Evolutionary conservation across 2,329 filamentous ascomycete species (phyloP).

Genomic region (Cytospora paraplurivora): DNA sequence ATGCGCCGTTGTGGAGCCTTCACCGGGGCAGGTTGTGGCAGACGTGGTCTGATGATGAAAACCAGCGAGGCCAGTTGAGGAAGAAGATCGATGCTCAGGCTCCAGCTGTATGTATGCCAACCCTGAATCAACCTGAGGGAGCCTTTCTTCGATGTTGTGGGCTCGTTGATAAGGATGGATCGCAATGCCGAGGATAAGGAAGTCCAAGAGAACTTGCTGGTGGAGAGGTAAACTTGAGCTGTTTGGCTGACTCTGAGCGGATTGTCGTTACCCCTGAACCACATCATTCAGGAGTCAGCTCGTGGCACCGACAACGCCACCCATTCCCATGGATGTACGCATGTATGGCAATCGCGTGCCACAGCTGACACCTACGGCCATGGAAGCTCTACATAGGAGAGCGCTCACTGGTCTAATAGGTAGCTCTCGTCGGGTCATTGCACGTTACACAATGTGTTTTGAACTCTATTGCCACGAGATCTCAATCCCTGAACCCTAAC

Average conservation of each 20-base stretch:
- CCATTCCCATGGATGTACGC: not conserved
- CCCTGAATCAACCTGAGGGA: too few relatives aligned
- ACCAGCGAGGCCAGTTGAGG: not conserved
- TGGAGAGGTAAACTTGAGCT: not conserved
- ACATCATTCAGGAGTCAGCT: not conserved
- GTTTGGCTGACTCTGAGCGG: not conserved
- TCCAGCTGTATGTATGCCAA: too few relatives aligned
- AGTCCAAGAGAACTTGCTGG: not conserved
- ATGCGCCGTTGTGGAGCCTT: not conserved
- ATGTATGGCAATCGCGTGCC: slow-evolving; percentile 9
- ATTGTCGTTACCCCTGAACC: slow-evolving; percentile 1
- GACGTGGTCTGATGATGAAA: not conserved
- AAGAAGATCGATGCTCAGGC: too few relatives aligned
- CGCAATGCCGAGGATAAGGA: not conserved
- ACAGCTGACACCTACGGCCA: slow-evolving; percentile 7
- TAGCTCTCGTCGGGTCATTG: not conserved
- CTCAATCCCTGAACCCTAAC: not conserved
- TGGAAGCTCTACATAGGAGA: not conserved
- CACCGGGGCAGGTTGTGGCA: not conserved
- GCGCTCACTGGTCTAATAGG: not conserved
- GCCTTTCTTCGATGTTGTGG: too few relatives aligned
- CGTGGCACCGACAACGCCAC: slow-evolving; percentile 3
- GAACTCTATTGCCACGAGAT: not conserved
- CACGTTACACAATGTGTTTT: not conserved
- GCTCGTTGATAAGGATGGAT: not conserved